Conservation (phyloP, 257 asterid species). For the Solanum piurae region DNA sequence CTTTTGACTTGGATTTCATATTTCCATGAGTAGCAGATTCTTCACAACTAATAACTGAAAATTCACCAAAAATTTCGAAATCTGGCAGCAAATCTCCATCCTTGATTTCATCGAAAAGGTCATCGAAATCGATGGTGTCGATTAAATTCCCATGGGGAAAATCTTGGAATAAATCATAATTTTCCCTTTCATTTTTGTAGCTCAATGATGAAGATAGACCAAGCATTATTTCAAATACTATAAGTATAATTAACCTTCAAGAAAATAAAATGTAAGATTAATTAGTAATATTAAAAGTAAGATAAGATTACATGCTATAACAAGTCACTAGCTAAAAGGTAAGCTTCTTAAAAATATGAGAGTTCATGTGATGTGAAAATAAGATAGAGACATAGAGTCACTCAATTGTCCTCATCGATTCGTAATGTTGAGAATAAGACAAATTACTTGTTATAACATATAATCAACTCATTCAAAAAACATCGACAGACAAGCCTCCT, state of each 20-base stretch:
- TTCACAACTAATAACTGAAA: constrained; percentile 27
- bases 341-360: neutral
- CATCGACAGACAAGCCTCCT: neutral
- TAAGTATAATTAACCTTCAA: neutral
- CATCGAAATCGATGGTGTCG: constrained; percentile 66
- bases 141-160: constrained; percentile 46
- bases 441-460: neutral
- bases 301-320: neutral
- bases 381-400: no score
- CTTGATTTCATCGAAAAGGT: constrained; percentile 47
- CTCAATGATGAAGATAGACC: neutral
- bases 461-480: neutral
- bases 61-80: constrained; percentile 55
- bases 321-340: no score
- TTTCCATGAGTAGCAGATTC: constrained; percentile 22
- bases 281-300: neutral
- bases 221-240: neutral
- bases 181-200: neutral
- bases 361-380: no score
- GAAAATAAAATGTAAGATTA: neutral
- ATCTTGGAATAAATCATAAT: constrained; percentile 32
- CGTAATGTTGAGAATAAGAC: neutral
- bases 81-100: constrained; percentile 58
- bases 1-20: constrained; percentile 4
- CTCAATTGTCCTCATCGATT: no score